Evolutionary conservation across 345 rosid species (phyloP).

Genomic region (Bruguiera sexangula): DNA sequence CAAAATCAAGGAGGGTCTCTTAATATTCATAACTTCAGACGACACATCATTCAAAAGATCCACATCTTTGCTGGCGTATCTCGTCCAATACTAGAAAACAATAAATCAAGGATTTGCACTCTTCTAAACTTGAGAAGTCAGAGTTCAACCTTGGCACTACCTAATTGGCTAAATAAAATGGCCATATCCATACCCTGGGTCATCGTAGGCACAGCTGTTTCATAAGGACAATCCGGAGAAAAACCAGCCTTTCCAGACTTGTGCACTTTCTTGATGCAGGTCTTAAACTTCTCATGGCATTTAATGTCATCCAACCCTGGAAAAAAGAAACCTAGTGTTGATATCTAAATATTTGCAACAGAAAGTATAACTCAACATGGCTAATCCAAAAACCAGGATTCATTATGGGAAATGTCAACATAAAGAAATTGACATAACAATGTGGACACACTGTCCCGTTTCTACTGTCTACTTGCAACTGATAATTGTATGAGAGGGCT

Average conservation of each 20-base stretch:
- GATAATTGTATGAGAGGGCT: too few relatives aligned
- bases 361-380: background rate
- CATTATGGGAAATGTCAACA: background rate
- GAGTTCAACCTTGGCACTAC: conserved; percentile 48
- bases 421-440: background rate
- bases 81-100: too few relatives aligned
- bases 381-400: background rate
- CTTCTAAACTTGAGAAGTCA: conserved; percentile 21
- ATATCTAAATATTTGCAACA: background rate
- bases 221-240: conserved; percentile 63
- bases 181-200: conserved; percentile 80
- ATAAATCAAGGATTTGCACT: background rate
- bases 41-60: too few relatives aligned
- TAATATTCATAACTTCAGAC: background rate
- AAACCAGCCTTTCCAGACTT: conserved; percentile 60
- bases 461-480: too few relatives aligned
- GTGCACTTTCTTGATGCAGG: conserved; percentile 59
- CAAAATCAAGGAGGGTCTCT: background rate
- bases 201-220: conserved; percentile 70
- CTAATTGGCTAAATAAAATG: conserved; percentile 62
- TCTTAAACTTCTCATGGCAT: conserved; percentile 76
- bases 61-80: too few relatives aligned
- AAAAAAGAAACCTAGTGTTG: background rate
- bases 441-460: too few relatives aligned
- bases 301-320: conserved; percentile 55